Evolutionary conservation across 1,139 yeast genomes (phyloP).

Genomic region (Protomyces lactucae-debilis): DNA sequence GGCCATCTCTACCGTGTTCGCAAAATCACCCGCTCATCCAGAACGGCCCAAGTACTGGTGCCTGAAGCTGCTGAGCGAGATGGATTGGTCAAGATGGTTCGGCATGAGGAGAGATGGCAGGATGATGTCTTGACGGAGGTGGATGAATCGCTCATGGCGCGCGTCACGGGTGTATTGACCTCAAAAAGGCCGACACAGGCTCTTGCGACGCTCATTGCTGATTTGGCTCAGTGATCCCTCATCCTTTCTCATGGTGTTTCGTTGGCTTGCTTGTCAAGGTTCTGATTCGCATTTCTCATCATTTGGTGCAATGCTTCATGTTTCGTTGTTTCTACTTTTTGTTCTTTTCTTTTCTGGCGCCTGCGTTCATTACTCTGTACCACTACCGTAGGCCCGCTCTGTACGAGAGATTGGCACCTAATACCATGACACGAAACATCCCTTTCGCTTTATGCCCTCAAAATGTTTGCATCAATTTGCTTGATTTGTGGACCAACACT

Average conservation of each 20-base stretch:
- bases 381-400: not conserved
- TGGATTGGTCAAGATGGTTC: not conserved
- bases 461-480: slow-evolving; percentile 49
- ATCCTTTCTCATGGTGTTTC: not conserved
- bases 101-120: slow-evolving; percentile 9
- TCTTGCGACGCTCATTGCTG: not conserved
- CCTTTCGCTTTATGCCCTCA: not conserved
- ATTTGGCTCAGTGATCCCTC: not conserved
- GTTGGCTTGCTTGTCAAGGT: not conserved
- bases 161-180: not conserved
- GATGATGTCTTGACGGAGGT: slow-evolving; percentile 17
- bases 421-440: not conserved
- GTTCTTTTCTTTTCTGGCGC: not conserved
- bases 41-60: not conserved
- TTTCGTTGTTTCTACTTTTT: not conserved
- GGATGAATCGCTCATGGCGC: slow-evolving; percentile 9
- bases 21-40: slow-evolving; percentile 4
- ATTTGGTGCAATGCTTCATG: not conserved
- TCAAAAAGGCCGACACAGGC: not conserved
- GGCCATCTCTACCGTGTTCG: slow-evolving; percentile 22
- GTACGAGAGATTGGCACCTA: not conserved
- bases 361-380: not conserved
- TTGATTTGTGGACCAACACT: slow-evolving; percentile 59
- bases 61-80: not conserved
- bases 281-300: no score